Conservation (phyloP, 257 asterid genomes). For the Lantana camara region DNA sequence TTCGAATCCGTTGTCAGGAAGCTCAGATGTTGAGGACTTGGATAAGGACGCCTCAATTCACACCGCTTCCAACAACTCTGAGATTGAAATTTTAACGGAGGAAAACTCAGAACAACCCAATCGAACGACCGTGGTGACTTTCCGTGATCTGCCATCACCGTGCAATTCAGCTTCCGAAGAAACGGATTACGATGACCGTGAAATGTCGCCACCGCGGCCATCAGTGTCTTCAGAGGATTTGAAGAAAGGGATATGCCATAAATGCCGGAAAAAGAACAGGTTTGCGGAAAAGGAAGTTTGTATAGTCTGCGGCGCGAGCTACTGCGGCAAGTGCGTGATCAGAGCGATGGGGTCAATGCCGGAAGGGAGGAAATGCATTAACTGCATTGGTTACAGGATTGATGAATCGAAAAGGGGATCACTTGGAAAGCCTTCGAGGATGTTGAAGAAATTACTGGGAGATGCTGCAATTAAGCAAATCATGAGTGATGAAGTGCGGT, state of each 20-base stretch:
- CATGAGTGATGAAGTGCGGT: conserved; percentile 57
- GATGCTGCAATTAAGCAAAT: conserved; percentile 47
- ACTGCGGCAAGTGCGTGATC: conserved; percentile 70
- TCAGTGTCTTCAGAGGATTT: conserved; percentile 33
- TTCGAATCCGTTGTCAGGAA: conserved; percentile 42
- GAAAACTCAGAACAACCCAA: conserved; percentile 38
- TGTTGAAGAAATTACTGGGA: conserved; percentile 58
- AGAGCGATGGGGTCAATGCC: conserved; percentile 99
- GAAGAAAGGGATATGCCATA: conserved; percentile 64
- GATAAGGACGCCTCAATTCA: conserved; percentile 12
- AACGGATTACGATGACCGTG: conserved; percentile 37
- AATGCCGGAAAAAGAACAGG: conserved; percentile 57
- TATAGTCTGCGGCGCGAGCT: conserved; percentile 79
- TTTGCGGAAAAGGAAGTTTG: conserved; percentile 70
- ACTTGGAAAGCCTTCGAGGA: conserved; percentile 72
- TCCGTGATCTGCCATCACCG: conserved; percentile 40
- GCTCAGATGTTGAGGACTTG: conserved; percentile 69
- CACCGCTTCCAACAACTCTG: conserved; percentile 32
- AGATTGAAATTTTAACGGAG: conserved; percentile 31
- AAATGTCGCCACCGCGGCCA: conserved; percentile 39
- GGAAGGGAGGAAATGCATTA: conserved; percentile 85
- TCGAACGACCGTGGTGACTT: conserved; percentile 48
- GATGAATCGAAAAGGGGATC: conserved; percentile 62
- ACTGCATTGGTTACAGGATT: conserved; percentile 61
- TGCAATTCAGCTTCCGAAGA: conserved; percentile 36